These are phyloP conservation scores for Gossypium australe DNA, from an alignment of 345 rosid genomes.

Conservation along the genomic window DNA sequence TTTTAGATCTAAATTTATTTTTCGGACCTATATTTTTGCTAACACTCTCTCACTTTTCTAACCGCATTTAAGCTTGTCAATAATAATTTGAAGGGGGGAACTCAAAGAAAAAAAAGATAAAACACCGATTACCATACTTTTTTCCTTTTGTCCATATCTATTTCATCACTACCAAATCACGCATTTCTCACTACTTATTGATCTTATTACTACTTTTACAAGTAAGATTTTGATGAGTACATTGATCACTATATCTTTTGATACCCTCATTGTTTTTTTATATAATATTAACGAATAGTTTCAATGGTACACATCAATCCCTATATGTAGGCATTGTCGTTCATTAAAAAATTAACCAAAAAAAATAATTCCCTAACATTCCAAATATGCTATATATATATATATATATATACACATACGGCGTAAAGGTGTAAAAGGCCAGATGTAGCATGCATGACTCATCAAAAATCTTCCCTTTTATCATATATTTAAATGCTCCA, in stretches of 20 bases:
- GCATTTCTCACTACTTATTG: background rate
- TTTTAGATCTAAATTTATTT: too few relatives aligned
- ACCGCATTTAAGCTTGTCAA: too few relatives aligned
- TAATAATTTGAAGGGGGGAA: constrained; percentile 14
- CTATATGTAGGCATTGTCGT: constrained; percentile 28
- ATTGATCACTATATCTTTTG: background rate
- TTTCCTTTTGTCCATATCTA: background rate
- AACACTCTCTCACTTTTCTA: too few relatives aligned
- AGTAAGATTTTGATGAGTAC: constrained; percentile 9
- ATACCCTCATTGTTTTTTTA: background rate
- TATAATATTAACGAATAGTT: constrained; percentile 13
- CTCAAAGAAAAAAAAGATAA: background rate
- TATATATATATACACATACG: constrained; percentile 15
- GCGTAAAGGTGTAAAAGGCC: constrained; percentile 15
- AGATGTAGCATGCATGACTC: constrained; percentile 31
- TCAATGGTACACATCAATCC: constrained; percentile 21
- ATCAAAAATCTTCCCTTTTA: constrained; percentile 2
- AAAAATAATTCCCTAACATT: constrained; percentile 31
- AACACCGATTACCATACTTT: background rate
- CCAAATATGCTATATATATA: constrained; percentile 27
- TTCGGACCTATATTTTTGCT: too few relatives aligned
- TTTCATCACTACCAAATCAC: constrained; percentile 16
- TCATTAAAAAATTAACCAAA: background rate
- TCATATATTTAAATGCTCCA: constrained; percentile 28
- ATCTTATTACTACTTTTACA: background rate